phyloP scores from a whole-genome alignment of 2,329 filamentous ascomycete species.

The Aschersonia sp. region DNA sequence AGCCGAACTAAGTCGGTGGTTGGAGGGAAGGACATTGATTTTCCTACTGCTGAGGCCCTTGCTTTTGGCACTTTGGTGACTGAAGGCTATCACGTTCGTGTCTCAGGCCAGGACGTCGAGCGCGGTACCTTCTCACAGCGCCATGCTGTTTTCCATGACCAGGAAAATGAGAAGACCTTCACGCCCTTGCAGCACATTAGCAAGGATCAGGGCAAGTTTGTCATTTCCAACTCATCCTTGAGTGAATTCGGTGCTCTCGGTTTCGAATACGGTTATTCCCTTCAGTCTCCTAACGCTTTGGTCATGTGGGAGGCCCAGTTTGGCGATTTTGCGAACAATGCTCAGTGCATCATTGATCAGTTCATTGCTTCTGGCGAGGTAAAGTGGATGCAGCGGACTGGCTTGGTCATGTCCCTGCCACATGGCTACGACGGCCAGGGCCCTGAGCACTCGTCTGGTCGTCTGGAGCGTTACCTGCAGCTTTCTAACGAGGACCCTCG shows the following conservation, averaged over 20 bases:
- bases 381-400: constrained; percentile 97
- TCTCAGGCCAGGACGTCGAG: constrained; percentile 97
- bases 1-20: constrained; percentile 83
- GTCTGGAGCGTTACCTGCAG: constrained; percentile 94
- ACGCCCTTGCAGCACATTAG: constrained; percentile 81
- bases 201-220: constrained; percentile 87
- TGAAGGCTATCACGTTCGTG: constrained; percentile 92
- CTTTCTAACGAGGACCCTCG: constrained; percentile 95
- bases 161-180: constrained; percentile 85
- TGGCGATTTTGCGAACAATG: constrained; percentile 98
- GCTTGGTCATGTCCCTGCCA: constrained; percentile 87
- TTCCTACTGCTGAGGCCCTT: constrained; percentile 90
- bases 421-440: constrained; percentile 98
- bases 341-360: constrained; percentile 97
- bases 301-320: constrained; percentile 99
- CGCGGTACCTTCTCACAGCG: constrained; percentile 98
- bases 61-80: constrained; percentile 83
- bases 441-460: constrained; percentile 93
- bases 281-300: constrained; percentile 89
- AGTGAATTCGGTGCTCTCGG: constrained; percentile 62
- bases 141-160: constrained; percentile 93
- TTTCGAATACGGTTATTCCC: constrained; percentile 96
- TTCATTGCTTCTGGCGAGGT: constrained; percentile 95
- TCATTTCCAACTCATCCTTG: constrained; percentile 90
- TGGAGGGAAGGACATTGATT: constrained; percentile 92